Evolutionary conservation across 2,329 filamentous ascomycete species (phyloP).

Genomic region (Didymella glomerata): DNA sequence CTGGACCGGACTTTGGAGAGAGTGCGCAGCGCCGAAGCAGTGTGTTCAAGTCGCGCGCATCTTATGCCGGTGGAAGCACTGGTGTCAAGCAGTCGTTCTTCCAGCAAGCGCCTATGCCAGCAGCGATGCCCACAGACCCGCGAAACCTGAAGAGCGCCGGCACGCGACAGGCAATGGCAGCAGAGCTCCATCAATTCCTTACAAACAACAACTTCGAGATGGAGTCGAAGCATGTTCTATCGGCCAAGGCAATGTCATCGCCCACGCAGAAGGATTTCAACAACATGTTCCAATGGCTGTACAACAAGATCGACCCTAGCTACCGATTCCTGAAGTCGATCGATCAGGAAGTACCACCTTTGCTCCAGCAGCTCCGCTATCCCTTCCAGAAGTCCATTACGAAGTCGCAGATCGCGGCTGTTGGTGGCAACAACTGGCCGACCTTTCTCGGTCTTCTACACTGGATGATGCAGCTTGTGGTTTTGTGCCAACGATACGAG

Average conservation of each 20-base stretch:
- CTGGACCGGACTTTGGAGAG: constrained; percentile 62
- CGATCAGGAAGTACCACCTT: constrained; percentile 90
- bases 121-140: constrained; percentile 85
- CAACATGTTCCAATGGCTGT: constrained; percentile 97
- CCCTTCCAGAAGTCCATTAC: constrained; percentile 95
- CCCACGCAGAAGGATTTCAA: constrained; percentile 99
- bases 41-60: constrained; percentile 64
- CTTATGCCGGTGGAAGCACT: constrained; percentile 72
- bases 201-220: constrained; percentile 95
- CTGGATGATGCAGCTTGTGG: constrained; percentile 98
- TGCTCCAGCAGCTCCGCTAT: constrained; percentile 92
- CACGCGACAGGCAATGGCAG: constrained; percentile 82
- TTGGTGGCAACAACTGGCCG: constrained; percentile 96
- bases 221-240: constrained; percentile 95
- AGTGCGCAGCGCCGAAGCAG: constrained; percentile 77
- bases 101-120: constrained; percentile 80
- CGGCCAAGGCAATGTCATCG: constrained; percentile 87
- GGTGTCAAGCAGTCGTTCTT: constrained; percentile 90
- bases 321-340: constrained; percentile 95
- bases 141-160: constrained; percentile 82
- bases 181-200: constrained; percentile 91
- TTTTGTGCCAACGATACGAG: constrained; percentile 88
- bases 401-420: constrained; percentile 93
- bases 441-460: constrained; percentile 92
- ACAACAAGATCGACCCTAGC: constrained; percentile 91